A percentile compares a stretch with the other conserved stretches of the same genome.
Conservation (phyloP, 1,284 basidiomycete genomes). For the Moniliella sp. region DNA sequence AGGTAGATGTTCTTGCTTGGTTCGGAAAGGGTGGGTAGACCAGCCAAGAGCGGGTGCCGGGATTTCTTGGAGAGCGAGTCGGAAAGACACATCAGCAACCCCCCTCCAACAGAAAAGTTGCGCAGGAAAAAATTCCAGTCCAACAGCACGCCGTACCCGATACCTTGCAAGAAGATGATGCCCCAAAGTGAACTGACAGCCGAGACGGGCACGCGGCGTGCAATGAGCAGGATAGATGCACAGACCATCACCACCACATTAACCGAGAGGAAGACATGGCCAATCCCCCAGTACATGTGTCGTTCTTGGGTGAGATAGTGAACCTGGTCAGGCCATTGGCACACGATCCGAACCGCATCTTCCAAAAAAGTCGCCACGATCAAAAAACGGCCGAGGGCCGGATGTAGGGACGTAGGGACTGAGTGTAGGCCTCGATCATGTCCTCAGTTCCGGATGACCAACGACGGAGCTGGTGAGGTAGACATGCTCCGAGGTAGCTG, state of each 20-base stretch:
- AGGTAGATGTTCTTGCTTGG: conserved; percentile 85
- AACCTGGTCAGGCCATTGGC: conserved; percentile 85
- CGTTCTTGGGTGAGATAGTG: conserved; percentile 48
- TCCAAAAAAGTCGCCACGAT: conserved; percentile 97
- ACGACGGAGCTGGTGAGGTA: too few species aligned
- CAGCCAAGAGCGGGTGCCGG: conserved; percentile 67
- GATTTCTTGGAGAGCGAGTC: conserved; percentile 60
- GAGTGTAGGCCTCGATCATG: too few species aligned
- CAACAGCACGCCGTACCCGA: conserved; percentile 81
- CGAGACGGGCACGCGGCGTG: conserved; percentile 66
- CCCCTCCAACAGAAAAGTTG: conserved; percentile 73
- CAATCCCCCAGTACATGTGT: conserved; percentile 78
- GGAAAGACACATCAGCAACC: conserved; percentile 88
- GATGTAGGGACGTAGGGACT: conserved; percentile 81
- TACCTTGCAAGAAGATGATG: conserved; percentile 77
- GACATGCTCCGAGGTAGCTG: too few species aligned
- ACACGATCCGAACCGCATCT: conserved; percentile 75
- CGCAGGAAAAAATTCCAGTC: conserved; percentile 98
- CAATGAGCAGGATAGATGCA: conserved; percentile 65
- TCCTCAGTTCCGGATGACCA: too few species aligned
- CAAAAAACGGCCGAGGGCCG: conserved; percentile 80
- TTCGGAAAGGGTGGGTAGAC: conserved; percentile 64
- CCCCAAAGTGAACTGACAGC: conserved; percentile 67
- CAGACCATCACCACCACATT: conserved; percentile 78
- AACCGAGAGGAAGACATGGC: conserved; percentile 68